Percentiles rank a stretch among this genome's conserved stretches.
Conservation (phyloP, 805 yeast species). For the Grigorovia jiainica region DNA sequence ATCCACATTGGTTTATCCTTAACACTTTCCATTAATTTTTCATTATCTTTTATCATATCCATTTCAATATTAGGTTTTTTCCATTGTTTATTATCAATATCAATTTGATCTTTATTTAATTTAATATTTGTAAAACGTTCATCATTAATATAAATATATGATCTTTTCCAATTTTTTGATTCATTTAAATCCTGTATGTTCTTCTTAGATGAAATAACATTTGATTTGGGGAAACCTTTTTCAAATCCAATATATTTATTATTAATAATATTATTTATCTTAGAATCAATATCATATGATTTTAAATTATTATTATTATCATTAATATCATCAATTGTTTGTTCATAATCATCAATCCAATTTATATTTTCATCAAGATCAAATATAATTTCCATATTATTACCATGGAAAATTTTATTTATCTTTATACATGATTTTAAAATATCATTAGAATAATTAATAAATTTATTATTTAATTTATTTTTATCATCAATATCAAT, state of each 20-base stretch:
- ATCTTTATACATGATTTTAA: constrained; percentile 43
- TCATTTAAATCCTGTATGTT: constrained; percentile 1
- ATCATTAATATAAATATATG: constrained; percentile 1
- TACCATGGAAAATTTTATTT: constrained; percentile 29
- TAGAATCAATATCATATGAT: constrained; percentile 12
- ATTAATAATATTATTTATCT: constrained; percentile 13
- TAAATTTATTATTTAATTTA: constrained; percentile 24
- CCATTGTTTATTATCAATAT: constrained; percentile 10
- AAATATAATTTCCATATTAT: neutral
- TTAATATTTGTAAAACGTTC: constrained; percentile 5
- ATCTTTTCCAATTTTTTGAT: constrained; percentile 2
- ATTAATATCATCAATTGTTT: neutral
- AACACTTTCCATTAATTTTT: constrained; percentile 6
- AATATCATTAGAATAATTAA: constrained; percentile 33
- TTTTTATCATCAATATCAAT: neutral
- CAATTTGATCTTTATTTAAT: constrained; percentile 7
- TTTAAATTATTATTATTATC: constrained; percentile 9
- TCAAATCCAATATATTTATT: constrained; percentile 14
- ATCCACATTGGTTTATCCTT: constrained; percentile 26
- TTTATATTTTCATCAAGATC: neutral
- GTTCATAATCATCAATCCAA: neutral
- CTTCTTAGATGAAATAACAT: neutral
- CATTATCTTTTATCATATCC: constrained; percentile 7
- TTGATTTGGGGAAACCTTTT: constrained; percentile 4
- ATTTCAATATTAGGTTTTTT: neutral